Evolutionary conservation across 2,329 filamentous ascomycete species (phyloP).

Genomic region (Lasiodiplodia sp.): DNA sequence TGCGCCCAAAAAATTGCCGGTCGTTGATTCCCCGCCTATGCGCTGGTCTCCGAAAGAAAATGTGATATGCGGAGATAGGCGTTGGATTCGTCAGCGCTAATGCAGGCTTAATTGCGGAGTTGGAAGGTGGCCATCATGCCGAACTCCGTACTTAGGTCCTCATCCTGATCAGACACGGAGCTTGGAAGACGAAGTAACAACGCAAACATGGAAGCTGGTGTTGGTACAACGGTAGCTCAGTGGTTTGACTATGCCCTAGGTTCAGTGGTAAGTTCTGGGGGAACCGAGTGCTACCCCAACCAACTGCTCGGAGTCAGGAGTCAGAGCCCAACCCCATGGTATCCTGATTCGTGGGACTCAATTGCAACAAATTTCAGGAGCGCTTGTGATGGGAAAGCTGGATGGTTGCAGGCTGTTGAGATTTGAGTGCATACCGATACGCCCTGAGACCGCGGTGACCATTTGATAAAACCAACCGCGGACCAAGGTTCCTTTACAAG

Average conservation of each 20-base stretch:
- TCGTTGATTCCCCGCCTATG: background rate
- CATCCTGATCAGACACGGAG: background rate
- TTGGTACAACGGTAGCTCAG: background rate
- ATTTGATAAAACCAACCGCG: no score
- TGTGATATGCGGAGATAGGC: background rate
- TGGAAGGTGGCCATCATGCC: background rate
- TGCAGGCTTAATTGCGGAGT: background rate
- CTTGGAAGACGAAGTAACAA: background rate
- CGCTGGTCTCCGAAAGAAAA: constrained; percentile 6
- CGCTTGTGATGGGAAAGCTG: no score
- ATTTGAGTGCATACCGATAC: no score
- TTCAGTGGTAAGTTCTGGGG: background rate
- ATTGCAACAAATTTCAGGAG: no score
- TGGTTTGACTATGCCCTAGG: background rate
- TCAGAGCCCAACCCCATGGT: background rate
- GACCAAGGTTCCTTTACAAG: no score
- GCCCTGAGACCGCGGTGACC: no score
- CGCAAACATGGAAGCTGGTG: background rate
- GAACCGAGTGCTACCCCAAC: background rate
- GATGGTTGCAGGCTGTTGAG: no score
- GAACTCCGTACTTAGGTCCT: background rate
- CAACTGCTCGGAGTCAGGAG: background rate
- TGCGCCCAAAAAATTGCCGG: background rate
- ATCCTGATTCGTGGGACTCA: no score
- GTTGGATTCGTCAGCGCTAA: constrained; percentile 4